Base-by-base conservation (phyloP, 169 alveolate genomes). In the Plasmodium vivax region DNA sequence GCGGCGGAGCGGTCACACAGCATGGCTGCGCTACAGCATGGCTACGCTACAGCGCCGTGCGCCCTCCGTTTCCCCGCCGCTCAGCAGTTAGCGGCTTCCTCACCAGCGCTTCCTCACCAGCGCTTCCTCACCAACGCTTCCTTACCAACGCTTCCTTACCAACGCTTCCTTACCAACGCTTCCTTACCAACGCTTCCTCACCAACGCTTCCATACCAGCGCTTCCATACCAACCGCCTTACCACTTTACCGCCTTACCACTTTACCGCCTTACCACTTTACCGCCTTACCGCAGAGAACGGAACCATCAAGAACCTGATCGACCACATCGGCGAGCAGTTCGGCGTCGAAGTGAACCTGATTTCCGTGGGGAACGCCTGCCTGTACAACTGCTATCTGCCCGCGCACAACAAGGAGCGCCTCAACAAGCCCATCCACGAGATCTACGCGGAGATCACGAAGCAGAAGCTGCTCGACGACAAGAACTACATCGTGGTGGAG, bases 331-430 rank as follows among this genome's bases (percentile, higher is more conserved):
- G 80, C 62, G 87, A 95, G 45, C 80, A 96, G 81, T 97, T 93
- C 95, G 82, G 96, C 41, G 97, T 98, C 19, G 98, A 97, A 34
- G 98, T 98, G 23, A 96, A 97, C 75, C 96, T 98, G 38, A 96
- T 98, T 32, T 97, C 99, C 19, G 96, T 97, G 43, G 99, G 99
- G 43, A 96, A 96, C 82, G 97, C 96, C 14, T 97, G 99, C 74
- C 95, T 98, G 32, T 98, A 96, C 96, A 98, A 98, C 88, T 97
- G 98, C 27, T 98, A 95, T 84, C 92, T 96, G 73, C 97, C 98
- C 4, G 95, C 88, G 34, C 98, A 96, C 94, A 97, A 97, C 92
- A 97, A 92, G 36, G 97, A 93, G 84, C 96, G 99, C 93, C 87
- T 84, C 82, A 94, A 82, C 36, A 94, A 79, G 85, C 96, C 96